Percentiles rank a stretch among this genome's conserved stretches.
These are phyloP conservation scores for Aspergillus diversus DNA, from an alignment of 495 filamentous ascomycete genomes.

Conservation along the genomic window DNA sequence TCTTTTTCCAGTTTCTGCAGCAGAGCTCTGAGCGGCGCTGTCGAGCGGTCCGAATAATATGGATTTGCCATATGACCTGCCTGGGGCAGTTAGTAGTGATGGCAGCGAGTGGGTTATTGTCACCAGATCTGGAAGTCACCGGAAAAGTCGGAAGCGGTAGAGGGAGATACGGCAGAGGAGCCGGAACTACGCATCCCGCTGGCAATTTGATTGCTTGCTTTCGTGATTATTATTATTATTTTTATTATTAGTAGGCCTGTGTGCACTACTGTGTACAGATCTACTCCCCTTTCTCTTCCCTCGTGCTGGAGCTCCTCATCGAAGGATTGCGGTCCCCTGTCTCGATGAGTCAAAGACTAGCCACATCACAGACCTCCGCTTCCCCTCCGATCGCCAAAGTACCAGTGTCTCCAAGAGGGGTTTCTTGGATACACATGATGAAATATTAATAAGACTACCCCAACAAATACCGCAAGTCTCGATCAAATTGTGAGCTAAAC, in stretches of 20 bases:
- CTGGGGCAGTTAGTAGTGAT: conserved; percentile 26
- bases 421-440: conserved; percentile 1
- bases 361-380: conserved; percentile 22
- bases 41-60: conserved; percentile 20
- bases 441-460: not conserved
- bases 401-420: not conserved
- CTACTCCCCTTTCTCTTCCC: not conserved
- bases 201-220: conserved; percentile 7
- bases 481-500: not conserved
- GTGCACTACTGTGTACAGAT: not conserved
- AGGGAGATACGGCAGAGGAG: conserved; percentile 17
- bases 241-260: not conserved
- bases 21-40: conserved; percentile 15
- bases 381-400: conserved; percentile 24
- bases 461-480: not conserved
- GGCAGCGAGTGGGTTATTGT: conserved; percentile 29
- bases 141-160: conserved; percentile 29
- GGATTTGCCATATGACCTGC: conserved; percentile 32
- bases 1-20: conserved; percentile 15
- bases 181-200: conserved; percentile 2
- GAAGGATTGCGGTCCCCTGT: conserved; percentile 3
- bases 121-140: conserved; percentile 29
- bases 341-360: conserved; percentile 11
- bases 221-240: not conserved
- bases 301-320: not conserved